Base-by-base conservation (phyloP, 768 basidiomycete genomes). In the Panaeolus cyanescens region DNA sequence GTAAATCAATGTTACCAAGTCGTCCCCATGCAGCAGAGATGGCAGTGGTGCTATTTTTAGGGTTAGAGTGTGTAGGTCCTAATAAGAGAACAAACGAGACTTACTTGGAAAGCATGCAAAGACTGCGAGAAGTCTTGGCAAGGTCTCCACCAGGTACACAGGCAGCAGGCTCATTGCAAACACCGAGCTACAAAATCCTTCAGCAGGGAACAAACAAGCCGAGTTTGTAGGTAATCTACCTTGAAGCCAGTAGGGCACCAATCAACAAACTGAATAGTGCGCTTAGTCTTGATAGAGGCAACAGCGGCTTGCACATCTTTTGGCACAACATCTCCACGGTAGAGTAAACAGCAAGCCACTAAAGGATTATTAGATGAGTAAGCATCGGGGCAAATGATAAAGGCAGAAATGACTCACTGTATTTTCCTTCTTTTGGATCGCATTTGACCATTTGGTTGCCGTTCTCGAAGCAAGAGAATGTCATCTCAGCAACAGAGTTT, bases 181-280 rank as follows among this genome's bases (percentile, higher is more conserved):
- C 91, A 72, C 95, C 95, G 67, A 96, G 87, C 62, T 67, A 59
- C 5, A 25, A 37, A 2, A 19, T n/a, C n/a, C n/a, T n/a, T n/a
- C n/a, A 39, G 30, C 3, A 50, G 45, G 22, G 12, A 32, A 20
- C 20, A n/a, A 54, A 13, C 25, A 33, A 30, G 31, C 45, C 10
- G 53, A 15, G 25, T 28, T 17, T 22, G 31, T 13, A 22, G 32
- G 6, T 50, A 32, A 30, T 32, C 54, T 56, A 64, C 65, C 87
- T 96, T 96, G 89, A 96, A 96, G 63, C 96, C 96, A 68, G 96
- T 99, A 56, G 92, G 92, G 75, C 93, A 95, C 95, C 95, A 97
- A 71, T 96, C 95, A 64, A 97, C 95, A 74, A 96, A 97, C 71
- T 96, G 95, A 71, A 98, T 96, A 15, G 96, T 97, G 67, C 91